A percentile compares a stretch with the other conserved stretches of the same genome.
Evolutionary conservation across 2,329 filamentous ascomycete genomes (phyloP).

Genomic region (Aspergillus neoniger): DNA sequence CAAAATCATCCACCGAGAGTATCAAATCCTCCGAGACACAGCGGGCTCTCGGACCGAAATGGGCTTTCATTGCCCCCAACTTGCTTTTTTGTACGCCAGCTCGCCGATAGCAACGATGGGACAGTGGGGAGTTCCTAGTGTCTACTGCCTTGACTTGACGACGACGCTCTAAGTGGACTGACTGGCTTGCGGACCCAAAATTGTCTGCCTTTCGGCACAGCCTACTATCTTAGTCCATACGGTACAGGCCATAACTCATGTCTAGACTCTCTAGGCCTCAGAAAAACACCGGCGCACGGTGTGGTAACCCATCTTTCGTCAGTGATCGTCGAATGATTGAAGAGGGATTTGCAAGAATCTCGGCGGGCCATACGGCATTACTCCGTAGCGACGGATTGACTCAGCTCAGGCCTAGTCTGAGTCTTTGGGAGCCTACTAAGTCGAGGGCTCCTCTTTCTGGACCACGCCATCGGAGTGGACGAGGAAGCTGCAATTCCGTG

Average conservation of each 20-base stretch:
- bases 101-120: slow-evolving; percentile 1
- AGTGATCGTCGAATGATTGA: slow-evolving; percentile 15
- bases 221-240: background rate
- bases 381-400: slow-evolving; percentile 18
- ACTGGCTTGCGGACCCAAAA: background rate
- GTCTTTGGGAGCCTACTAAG: background rate
- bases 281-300: slow-evolving; percentile 10
- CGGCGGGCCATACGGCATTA: slow-evolving; percentile 23
- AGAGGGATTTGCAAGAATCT: slow-evolving; percentile 15
- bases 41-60: slow-evolving; percentile 8
- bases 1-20: slow-evolving; percentile 5
- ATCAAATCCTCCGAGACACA: slow-evolving; percentile 20
- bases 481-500: background rate
- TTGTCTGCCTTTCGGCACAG: slow-evolving; percentile 1
- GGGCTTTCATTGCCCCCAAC: slow-evolving; percentile 15
- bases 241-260: background rate
- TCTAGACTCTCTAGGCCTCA: background rate
- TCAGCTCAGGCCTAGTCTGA: background rate
- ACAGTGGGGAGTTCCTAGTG: slow-evolving; percentile 1
- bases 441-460: slow-evolving; percentile 2
- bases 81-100: slow-evolving; percentile 13
- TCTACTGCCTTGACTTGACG: slow-evolving; percentile 5
- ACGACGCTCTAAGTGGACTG: background rate
- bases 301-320: slow-evolving; percentile 13
- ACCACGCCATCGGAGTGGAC: background rate